Conservation (phyloP, 2,329 filamentous ascomycete species). For the Setomelanomma holmii region DNA sequence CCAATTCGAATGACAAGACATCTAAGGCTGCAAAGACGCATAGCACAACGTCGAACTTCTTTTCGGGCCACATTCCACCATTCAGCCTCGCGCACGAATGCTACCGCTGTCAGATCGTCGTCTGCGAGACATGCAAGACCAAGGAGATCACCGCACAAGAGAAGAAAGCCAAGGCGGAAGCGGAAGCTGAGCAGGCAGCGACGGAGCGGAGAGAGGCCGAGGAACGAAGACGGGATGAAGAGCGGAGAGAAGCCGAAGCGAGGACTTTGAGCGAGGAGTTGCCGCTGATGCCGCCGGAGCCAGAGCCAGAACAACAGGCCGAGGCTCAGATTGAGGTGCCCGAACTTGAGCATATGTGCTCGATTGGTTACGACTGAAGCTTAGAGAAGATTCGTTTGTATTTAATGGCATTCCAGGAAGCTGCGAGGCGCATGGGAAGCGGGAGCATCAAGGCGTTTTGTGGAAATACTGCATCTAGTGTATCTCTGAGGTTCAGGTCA, state of each 20-base stretch:
- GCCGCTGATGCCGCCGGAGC: neutral
- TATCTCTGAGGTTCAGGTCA: too few relatives aligned
- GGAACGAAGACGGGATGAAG: neutral
- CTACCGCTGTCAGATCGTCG: slow-evolving; percentile 23
- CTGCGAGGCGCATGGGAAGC: too few relatives aligned
- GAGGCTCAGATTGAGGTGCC: neutral
- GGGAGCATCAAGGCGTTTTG: too few relatives aligned
- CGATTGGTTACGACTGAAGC: too few relatives aligned
- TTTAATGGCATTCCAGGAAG: too few relatives aligned
- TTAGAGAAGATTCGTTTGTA: too few relatives aligned
- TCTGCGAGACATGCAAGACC: slow-evolving; percentile 33
- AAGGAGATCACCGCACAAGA: slow-evolving; percentile 5
- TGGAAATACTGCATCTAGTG: too few relatives aligned
- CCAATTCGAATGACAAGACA: too few relatives aligned
- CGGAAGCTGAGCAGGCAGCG: neutral
- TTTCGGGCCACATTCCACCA: too few relatives aligned
- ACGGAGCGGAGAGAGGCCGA: neutral
- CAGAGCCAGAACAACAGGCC: neutral
- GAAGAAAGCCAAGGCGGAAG: slow-evolving; percentile 1
- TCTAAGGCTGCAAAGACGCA: too few relatives aligned
- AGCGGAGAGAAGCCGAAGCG: neutral
- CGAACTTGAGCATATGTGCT: neutral
- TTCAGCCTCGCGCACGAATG: slow-evolving; percentile 40
- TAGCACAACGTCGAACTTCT: too few relatives aligned
- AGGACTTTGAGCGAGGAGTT: neutral